Conservation (phyloP, 2,329 filamentous ascomycete species). For the Colletotrichum sp. region DNA sequence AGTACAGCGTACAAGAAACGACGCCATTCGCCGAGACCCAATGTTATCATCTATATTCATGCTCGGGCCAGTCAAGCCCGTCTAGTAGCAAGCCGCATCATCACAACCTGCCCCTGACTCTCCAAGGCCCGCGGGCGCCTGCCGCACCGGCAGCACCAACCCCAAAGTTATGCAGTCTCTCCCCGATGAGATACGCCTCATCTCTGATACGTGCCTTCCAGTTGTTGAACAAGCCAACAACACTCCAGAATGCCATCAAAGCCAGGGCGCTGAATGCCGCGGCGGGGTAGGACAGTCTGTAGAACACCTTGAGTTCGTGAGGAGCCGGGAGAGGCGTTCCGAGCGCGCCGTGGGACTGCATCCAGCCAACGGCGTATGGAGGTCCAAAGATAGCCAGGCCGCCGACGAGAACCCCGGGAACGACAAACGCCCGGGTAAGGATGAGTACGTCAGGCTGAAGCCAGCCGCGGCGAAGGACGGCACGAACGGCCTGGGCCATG, state of each 20-base stretch:
- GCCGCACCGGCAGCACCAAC: constrained; percentile 41
- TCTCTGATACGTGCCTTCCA: constrained; percentile 88
- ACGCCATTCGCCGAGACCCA: not conserved
- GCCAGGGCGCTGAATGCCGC: constrained; percentile 48
- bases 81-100: not conserved
- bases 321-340: constrained; percentile 21
- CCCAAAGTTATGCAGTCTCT: constrained; percentile 93
- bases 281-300: constrained; percentile 73
- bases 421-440: constrained; percentile 84
- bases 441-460: constrained; percentile 78
- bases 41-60: not conserved
- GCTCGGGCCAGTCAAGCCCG: not conserved
- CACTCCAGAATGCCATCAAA: constrained; percentile 53
- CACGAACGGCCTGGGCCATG: constrained; percentile 75
- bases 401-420: constrained; percentile 73
- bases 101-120: constrained; percentile 37
- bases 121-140: constrained; percentile 40
- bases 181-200: constrained; percentile 95
- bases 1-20: not conserved
- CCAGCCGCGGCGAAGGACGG: constrained; percentile 77
- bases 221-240: constrained; percentile 67
- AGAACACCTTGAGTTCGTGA: constrained; percentile 38
- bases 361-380: constrained; percentile 20
- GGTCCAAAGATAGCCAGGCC: constrained; percentile 68
- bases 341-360: constrained; percentile 22